These are phyloP conservation scores for Colletotrichum ledebouriae DNA, from an alignment of 2,329 filamentous ascomycete species.

Conservation along the genomic window DNA sequence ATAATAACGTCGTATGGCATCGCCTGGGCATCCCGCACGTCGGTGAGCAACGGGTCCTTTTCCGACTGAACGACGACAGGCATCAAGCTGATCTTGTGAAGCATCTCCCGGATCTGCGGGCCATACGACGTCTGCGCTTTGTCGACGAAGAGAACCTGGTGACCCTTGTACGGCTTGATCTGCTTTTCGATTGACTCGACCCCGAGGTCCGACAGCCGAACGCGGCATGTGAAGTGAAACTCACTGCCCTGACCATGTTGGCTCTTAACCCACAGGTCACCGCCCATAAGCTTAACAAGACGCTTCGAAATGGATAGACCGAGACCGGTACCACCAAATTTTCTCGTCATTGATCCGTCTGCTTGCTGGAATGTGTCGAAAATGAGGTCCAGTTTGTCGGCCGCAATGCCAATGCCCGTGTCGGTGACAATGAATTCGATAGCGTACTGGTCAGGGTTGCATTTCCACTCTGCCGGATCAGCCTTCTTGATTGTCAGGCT, in stretches of 20 bases:
- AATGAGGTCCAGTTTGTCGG: slow-evolving; percentile 95
- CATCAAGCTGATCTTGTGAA: slow-evolving; percentile 82
- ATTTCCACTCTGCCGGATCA: slow-evolving; percentile 74
- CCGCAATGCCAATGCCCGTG: slow-evolving; percentile 95
- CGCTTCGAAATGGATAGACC: slow-evolving; percentile 96
- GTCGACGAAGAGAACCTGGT: slow-evolving; percentile 95
- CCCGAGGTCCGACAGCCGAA: slow-evolving; percentile 85
- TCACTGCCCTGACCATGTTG: slow-evolving; percentile 91
- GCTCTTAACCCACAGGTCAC: slow-evolving; percentile 95
- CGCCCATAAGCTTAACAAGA: slow-evolving; percentile 95
- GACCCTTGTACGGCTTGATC: slow-evolving; percentile 89
- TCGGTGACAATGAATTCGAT: slow-evolving; percentile 97
- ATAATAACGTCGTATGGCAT: slow-evolving; percentile 94
- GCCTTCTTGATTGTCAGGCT: slow-evolving; percentile 86
- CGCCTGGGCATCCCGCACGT: slow-evolving; percentile 65
- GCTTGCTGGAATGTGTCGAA: slow-evolving; percentile 99
- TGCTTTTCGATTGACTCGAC: slow-evolving; percentile 84
- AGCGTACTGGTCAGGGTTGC: slow-evolving; percentile 82
- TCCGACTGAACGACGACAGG: slow-evolving; percentile 88
- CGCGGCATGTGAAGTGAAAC: slow-evolving; percentile 96
- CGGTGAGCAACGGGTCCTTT: slow-evolving; percentile 71
- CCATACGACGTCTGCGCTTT: slow-evolving; percentile 86
- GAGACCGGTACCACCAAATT: slow-evolving; percentile 94
- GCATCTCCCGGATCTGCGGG: slow-evolving; percentile 81
- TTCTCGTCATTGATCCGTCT: slow-evolving; percentile 94